Percentiles rank a stretch among this genome's conserved stretches.
Conservation (phyloP, 352 stramenopile genomes). For the Phytopythium delawarense region DNA sequence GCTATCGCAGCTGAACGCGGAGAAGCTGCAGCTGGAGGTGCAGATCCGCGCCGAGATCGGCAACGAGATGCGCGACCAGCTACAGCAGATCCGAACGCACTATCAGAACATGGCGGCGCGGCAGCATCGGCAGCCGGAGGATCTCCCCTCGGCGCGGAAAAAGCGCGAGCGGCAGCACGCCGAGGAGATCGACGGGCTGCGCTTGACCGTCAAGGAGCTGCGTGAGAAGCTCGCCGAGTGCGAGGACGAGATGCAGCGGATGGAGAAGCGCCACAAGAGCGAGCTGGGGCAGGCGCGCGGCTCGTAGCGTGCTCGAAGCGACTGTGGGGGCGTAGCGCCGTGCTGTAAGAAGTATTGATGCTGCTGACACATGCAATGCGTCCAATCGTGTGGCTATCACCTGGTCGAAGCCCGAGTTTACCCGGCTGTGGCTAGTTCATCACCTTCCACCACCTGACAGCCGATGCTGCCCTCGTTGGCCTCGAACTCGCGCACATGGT, state of each 20-base stretch:
- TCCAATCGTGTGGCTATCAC: not conserved
- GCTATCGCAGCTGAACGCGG: conserved; percentile 19
- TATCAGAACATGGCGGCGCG: conserved; percentile 42
- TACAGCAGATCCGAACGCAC: conserved; percentile 57
- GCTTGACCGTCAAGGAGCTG: conserved; percentile 53
- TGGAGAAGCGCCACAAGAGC: conserved; percentile 53
- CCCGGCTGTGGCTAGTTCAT: not conserved
- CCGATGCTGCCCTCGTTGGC: conserved; percentile 15
- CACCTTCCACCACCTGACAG: not conserved
- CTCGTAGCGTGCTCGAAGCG: not conserved
- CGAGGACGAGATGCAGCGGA: conserved; percentile 81
- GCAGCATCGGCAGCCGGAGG: conserved; percentile 18
- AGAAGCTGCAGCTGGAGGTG: conserved; percentile 62
- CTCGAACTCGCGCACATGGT: conserved; percentile 45
- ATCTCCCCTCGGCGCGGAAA: conserved; percentile 25
- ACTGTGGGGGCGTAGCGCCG: not conserved
- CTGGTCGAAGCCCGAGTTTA: not conserved
- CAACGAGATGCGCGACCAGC: conserved; percentile 64
- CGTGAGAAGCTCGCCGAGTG: conserved; percentile 69
- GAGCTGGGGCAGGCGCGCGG: conserved; percentile 22
- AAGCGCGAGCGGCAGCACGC: conserved; percentile 29
- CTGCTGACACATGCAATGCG: not conserved
- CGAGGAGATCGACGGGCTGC: conserved; percentile 50
- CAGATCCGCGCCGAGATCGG: conserved; percentile 59
- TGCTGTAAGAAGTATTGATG: not conserved